Evolutionary conservation across 345 rosid species (phyloP).

Genomic region (Murraya paniculata): DNA sequence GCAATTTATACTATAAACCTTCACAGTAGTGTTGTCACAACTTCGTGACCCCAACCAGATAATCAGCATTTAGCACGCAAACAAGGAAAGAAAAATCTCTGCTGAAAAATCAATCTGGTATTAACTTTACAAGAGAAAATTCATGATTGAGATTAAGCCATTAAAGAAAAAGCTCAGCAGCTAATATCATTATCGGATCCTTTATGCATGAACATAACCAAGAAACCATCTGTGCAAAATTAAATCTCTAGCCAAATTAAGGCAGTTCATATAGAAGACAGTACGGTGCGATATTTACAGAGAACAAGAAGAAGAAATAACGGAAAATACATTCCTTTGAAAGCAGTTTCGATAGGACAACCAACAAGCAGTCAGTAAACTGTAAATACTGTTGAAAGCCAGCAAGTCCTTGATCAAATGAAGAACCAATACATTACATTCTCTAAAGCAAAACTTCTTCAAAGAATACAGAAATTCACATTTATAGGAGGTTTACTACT

Average conservation of each 20-base stretch:
- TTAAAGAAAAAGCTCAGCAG: background rate
- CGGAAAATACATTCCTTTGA: background rate
- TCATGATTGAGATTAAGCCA: background rate
- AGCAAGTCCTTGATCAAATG: background rate
- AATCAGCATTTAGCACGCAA: background rate
- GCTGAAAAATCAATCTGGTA: background rate
- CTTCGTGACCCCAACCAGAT: background rate
- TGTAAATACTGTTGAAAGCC: background rate
- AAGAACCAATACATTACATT: background rate
- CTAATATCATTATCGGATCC: background rate
- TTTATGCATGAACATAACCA: background rate
- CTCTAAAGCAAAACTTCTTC: conserved; percentile 2
- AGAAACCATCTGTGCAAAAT: background rate
- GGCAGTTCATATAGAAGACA: background rate
- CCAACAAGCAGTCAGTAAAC: background rate
- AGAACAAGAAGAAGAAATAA: background rate
- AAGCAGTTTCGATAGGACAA: background rate
- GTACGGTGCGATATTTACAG: background rate
- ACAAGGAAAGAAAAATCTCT: background rate
- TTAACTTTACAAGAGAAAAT: background rate
- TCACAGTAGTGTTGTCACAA: background rate
- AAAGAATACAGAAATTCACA: conserved; percentile 23
- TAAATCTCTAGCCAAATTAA: background rate
- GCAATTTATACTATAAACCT: background rate
- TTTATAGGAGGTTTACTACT: conserved; percentile 10